A percentile compares a stretch with the other conserved stretches of the same genome.
Evolutionary conservation across 192 early-diverging fungal genomes (phyloP).

Genomic region (Podila epicladia): DNA sequence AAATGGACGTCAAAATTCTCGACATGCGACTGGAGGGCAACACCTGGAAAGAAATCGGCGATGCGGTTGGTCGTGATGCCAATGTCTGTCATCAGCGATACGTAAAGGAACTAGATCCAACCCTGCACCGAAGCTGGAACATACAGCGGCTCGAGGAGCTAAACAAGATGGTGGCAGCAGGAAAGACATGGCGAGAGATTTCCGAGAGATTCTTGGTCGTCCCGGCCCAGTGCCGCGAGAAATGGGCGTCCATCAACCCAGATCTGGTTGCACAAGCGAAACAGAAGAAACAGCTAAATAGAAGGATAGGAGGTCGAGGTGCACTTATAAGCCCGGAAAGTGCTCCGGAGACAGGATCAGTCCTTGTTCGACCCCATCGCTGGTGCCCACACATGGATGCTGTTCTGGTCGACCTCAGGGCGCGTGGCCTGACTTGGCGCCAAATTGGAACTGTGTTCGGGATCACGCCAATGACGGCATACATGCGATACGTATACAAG

Average conservation of each 20-base stretch:
- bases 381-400: slow-evolving; percentile 22
- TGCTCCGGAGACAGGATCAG: neutral
- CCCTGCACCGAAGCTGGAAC: slow-evolving; percentile 15
- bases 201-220: slow-evolving; percentile 15
- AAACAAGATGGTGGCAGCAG: slow-evolving; percentile 12
- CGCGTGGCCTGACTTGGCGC: slow-evolving; percentile 28
- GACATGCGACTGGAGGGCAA: slow-evolving; percentile 39
- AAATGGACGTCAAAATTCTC: slow-evolving; percentile 22
- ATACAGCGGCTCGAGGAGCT: slow-evolving; percentile 10
- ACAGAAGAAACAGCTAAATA: neutral
- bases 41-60: slow-evolving; percentile 39
- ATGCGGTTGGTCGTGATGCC: neutral
- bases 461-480: slow-evolving; percentile 7
- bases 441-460: slow-evolving; percentile 25
- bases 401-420: slow-evolving; percentile 10
- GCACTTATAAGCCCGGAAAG: neutral
- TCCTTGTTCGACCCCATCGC: neutral
- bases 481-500: slow-evolving; percentile 19
- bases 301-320: neutral
- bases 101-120: slow-evolving; percentile 17
- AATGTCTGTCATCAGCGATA: slow-evolving; percentile 18
- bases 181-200: slow-evolving; percentile 17
- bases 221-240: slow-evolving; percentile 13
- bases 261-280: slow-evolving; percentile 7
- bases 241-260: slow-evolving; percentile 24